Conservation (phyloP, 2,329 filamentous ascomycete genomes). For the Aspergillus neotritici region DNA sequence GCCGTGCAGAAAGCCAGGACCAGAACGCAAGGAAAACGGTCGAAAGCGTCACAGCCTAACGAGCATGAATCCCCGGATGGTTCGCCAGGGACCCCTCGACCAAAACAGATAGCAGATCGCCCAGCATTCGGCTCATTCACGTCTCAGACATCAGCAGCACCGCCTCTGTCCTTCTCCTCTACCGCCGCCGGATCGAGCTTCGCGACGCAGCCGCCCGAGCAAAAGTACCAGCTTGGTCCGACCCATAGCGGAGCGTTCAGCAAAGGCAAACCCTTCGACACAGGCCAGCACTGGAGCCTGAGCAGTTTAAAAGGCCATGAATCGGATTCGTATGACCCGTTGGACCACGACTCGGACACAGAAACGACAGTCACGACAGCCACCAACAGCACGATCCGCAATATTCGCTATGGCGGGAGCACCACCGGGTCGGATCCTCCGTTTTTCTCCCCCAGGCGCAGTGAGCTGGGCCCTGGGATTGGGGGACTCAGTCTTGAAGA, state of each 20-base stretch:
- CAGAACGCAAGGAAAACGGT: conserved; percentile 6
- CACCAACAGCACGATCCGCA: conserved; percentile 30
- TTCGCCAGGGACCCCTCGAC: conserved; percentile 4
- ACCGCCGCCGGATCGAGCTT: conserved; percentile 24
- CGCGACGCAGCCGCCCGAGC: conserved; percentile 20
- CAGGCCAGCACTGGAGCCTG: conserved; percentile 30
- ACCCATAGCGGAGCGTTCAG: conserved; percentile 14
- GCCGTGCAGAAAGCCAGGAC: conserved; percentile 3
- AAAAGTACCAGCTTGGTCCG: conserved; percentile 19
- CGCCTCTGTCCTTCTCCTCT: conserved; percentile 29
- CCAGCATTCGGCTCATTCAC: conserved; percentile 17
- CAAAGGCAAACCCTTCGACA: conserved; percentile 13
- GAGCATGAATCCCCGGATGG: not conserved
- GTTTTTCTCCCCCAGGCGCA: conserved; percentile 27
- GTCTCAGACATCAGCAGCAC: conserved; percentile 15
- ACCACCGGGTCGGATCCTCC: conserved; percentile 11
- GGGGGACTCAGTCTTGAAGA: conserved; percentile 32
- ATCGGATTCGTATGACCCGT: conserved; percentile 25
- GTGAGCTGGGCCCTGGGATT: conserved; percentile 29
- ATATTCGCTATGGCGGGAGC: conserved; percentile 32
- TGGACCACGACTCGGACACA: conserved; percentile 32
- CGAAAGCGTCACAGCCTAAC: conserved; percentile 1
- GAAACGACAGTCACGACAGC: conserved; percentile 32
- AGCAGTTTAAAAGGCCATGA: conserved; percentile 28
- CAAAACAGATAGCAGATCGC: conserved; percentile 9